Evolutionary conservation across 2,329 filamentous ascomycete genomes (phyloP).

Genomic region (Fusarium brachygibbosum): DNA sequence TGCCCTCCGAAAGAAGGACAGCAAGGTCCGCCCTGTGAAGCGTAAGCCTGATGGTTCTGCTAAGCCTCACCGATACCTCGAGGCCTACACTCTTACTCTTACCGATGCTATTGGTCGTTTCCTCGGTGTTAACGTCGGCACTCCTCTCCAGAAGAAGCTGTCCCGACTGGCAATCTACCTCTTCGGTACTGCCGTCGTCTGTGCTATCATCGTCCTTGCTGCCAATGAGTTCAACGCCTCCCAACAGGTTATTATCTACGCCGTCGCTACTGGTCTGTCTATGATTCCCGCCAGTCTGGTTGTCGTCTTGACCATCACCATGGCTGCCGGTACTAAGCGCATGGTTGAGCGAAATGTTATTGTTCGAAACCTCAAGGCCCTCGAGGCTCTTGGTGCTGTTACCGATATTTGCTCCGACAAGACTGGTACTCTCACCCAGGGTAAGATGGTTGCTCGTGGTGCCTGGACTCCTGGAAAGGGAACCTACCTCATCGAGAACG

Average conservation of each 20-base stretch:
- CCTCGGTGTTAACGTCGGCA: slow-evolving; percentile 76
- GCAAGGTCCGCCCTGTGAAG: slow-evolving; percentile 64
- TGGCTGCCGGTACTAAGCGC: slow-evolving; percentile 66
- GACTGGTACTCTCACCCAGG: slow-evolving; percentile 72
- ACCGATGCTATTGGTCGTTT: slow-evolving; percentile 72
- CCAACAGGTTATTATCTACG: slow-evolving; percentile 71
- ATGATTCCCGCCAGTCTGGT: slow-evolving; percentile 66
- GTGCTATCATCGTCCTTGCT: slow-evolving; percentile 76
- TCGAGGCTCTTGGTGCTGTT: slow-evolving; percentile 73
- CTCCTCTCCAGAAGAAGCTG: slow-evolving; percentile 76
- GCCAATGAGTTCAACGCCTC: slow-evolving; percentile 70
- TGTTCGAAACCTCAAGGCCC: slow-evolving; percentile 64
- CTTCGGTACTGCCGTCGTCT: slow-evolving; percentile 75
- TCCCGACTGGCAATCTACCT: slow-evolving; percentile 76
- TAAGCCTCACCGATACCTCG: slow-evolving; percentile 65
- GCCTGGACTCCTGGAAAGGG: slow-evolving; percentile 71
- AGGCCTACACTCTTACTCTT: slow-evolving; percentile 63
- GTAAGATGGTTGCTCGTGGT: slow-evolving; percentile 73
- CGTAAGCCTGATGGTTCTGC: slow-evolving; percentile 65
- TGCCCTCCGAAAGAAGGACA: slow-evolving; percentile 63
- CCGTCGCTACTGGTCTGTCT: slow-evolving; percentile 62
- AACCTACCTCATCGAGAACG: slow-evolving; percentile 69
- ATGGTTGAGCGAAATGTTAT: slow-evolving; percentile 68
- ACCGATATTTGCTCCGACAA: slow-evolving; percentile 69
- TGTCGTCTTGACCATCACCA: slow-evolving; percentile 70